These are phyloP conservation scores for Colletotrichum plurivorum DNA, from an alignment of 2,329 filamentous ascomycete genomes.

Conservation along the genomic window DNA sequence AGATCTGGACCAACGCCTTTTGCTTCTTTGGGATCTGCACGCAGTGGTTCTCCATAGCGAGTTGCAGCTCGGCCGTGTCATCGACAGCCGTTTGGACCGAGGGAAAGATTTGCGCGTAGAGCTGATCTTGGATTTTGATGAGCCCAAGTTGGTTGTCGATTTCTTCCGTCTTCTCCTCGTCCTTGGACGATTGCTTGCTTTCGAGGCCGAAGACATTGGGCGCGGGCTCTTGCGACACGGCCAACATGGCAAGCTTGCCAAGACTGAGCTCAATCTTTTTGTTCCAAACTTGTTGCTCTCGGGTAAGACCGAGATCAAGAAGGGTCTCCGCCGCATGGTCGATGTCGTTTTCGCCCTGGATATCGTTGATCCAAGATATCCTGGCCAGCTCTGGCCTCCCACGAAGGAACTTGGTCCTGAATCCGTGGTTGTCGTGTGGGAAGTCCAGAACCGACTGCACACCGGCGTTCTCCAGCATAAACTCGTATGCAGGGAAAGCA, in stretches of 20 bases:
- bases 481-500: conserved; percentile 84
- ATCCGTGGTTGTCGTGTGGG: conserved; percentile 75
- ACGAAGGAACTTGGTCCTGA: conserved; percentile 84
- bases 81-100: conserved; percentile 82
- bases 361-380: conserved; percentile 95
- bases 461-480: conserved; percentile 77
- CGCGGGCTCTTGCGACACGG: conserved; percentile 62
- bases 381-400: conserved; percentile 80
- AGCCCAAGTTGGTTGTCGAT: conserved; percentile 77
- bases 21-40: conserved; percentile 69
- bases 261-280: conserved; percentile 94
- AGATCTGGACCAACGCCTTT: conserved; percentile 77
- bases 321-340: conserved; percentile 80
- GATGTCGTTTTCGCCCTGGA: conserved; percentile 82
- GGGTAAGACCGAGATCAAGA: conserved; percentile 75
- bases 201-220: conserved; percentile 47
- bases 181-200: conserved; percentile 51
- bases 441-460: conserved; percentile 80
- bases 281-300: conserved; percentile 88
- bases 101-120: conserved; percentile 80
- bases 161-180: conserved; percentile 62
- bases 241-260: conserved; percentile 84
- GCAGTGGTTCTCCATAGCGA: conserved; percentile 80
- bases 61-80: conserved; percentile 80
- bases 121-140: conserved; percentile 82